Conservation (phyloP, 1,284 basidiomycete species). For the Stereum hirsutum region DNA sequence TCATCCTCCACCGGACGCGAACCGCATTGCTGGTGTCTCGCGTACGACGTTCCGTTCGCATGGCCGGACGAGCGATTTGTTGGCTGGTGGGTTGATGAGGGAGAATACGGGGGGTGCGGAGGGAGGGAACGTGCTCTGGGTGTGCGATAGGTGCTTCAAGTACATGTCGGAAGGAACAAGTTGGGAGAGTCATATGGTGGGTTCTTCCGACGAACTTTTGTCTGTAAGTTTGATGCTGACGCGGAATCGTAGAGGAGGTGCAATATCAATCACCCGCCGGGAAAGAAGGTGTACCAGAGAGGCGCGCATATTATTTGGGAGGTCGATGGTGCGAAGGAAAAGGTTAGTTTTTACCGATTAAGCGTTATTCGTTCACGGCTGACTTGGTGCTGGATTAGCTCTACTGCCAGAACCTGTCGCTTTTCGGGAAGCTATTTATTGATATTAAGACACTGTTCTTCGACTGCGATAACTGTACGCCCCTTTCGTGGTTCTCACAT, state of each 20-base stretch:
- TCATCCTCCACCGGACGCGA: slow-evolving; percentile 20
- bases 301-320: slow-evolving; percentile 93
- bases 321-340: slow-evolving; percentile 82
- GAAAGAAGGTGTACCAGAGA: slow-evolving; percentile 83
- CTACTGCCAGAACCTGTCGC: slow-evolving; percentile 91
- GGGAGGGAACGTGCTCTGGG: slow-evolving; percentile 51
- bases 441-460: slow-evolving; percentile 98
- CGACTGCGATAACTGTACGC: slow-evolving; percentile 77
- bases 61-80: slow-evolving; percentile 61
- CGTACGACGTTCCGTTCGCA: slow-evolving; percentile 44
- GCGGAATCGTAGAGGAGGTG: slow-evolving; percentile 54
- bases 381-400: slow-evolving; percentile 39
- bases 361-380: not conserved
- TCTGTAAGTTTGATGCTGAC: slow-evolving; percentile 9
- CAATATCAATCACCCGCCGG: slow-evolving; percentile 71
- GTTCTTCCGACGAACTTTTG: slow-evolving; percentile 18
- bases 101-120: slow-evolving; percentile 35
- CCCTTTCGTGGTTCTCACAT: not conserved
- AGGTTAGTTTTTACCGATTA: slow-evolving; percentile 34
- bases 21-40: slow-evolving; percentile 34
- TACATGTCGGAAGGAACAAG: slow-evolving; percentile 75
- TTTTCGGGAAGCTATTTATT: slow-evolving; percentile 99
- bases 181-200: slow-evolving; percentile 71
- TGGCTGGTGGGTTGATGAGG: slow-evolving; percentile 52
- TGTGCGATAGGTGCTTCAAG: slow-evolving; percentile 94